A percentile compares a stretch with the other conserved stretches of the same genome.
Conservation (phyloP, 805 yeast species). For the Alloascoidea hylecoeti region DNA sequence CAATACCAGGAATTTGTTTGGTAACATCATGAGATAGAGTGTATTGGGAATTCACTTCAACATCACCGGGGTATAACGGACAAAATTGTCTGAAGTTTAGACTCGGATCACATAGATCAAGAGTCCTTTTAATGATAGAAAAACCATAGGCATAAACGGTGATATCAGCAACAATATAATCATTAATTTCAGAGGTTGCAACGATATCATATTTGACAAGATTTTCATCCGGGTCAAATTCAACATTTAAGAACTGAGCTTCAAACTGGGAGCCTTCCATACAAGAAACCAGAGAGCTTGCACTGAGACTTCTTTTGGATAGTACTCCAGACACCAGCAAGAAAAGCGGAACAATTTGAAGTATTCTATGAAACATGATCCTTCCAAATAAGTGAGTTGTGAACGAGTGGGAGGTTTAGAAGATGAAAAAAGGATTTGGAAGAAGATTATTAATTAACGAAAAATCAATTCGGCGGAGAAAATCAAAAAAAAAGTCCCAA, state of each 20-base stretch:
- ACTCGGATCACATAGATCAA: conserved; percentile 49
- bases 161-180: conserved; percentile 53
- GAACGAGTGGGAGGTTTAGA: too few relatives aligned
- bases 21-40: conserved; percentile 31
- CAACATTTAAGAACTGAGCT: conserved; percentile 62
- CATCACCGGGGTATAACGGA: conserved; percentile 71
- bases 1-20: conserved; percentile 63
- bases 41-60: conserved; percentile 64
- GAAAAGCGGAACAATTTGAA: too few relatives aligned
- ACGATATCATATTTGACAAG: conserved; percentile 58
- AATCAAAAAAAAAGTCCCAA: too few relatives aligned
- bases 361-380: too few relatives aligned
- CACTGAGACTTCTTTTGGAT: conserved; percentile 28
- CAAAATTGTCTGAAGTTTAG: conserved; percentile 75
- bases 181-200: conserved; percentile 53
- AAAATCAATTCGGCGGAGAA: too few relatives aligned
- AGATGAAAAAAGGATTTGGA: too few relatives aligned
- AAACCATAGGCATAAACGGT: conserved; percentile 83
- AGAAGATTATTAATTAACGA: too few relatives aligned
- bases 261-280: conserved; percentile 63
- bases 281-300: conserved; percentile 77
- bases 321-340: too few relatives aligned
- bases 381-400: too few relatives aligned
- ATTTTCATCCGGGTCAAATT: conserved; percentile 57
- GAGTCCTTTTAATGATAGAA: conserved; percentile 36